These are phyloP conservation scores for Papiliotrema laurentii DNA, from an alignment of 1,284 basidiomycete genomes.

Conservation along the genomic window DNA sequence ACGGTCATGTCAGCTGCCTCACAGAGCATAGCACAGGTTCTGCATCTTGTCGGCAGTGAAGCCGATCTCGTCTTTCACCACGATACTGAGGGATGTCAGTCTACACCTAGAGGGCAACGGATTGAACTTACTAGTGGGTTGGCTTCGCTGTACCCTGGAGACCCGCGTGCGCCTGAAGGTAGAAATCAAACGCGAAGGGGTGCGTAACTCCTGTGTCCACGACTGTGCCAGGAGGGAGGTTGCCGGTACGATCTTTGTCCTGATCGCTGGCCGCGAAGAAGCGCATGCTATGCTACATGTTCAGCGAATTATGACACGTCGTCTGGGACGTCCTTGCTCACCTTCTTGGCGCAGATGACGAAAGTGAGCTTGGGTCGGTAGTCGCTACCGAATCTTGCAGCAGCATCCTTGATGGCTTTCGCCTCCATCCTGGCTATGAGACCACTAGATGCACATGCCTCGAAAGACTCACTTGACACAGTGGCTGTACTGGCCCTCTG, in stretches of 20 bases:
- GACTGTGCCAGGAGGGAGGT: conserved; percentile 45
- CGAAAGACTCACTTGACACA: conserved; percentile 43
- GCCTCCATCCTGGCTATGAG: not conserved
- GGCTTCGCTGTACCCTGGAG: conserved; percentile 48
- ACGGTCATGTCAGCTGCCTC: not conserved
- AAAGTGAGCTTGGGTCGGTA: conserved; percentile 47
- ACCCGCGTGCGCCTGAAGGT: conserved; percentile 44
- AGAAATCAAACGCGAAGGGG: conserved; percentile 48
- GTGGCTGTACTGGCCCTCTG: conserved; percentile 50
- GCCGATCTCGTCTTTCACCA: conserved; percentile 32
- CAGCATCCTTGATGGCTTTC: conserved; percentile 21
- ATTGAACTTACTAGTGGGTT: conserved; percentile 45
- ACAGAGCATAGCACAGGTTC: conserved; percentile 42
- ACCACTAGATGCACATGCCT: not conserved
- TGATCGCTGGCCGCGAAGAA: conserved; percentile 43
- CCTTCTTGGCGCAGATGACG: conserved; percentile 45
- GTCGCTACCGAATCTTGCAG: conserved; percentile 18
- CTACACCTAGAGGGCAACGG: not conserved
- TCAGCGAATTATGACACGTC: not conserved
- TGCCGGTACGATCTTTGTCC: conserved; percentile 46
- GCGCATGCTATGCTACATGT: conserved; percentile 45
- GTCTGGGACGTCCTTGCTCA: conserved; percentile 4
- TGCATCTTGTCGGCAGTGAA: conserved; percentile 45
- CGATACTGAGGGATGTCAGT: conserved; percentile 20
- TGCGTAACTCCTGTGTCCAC: conserved; percentile 48